A percentile compares a stretch with the other conserved stretches of the same genome.
These are phyloP conservation scores for Teratosphaeriaceae sp. DNA, from an alignment of 2,329 filamentous ascomycete species.

Conservation along the genomic window DNA sequence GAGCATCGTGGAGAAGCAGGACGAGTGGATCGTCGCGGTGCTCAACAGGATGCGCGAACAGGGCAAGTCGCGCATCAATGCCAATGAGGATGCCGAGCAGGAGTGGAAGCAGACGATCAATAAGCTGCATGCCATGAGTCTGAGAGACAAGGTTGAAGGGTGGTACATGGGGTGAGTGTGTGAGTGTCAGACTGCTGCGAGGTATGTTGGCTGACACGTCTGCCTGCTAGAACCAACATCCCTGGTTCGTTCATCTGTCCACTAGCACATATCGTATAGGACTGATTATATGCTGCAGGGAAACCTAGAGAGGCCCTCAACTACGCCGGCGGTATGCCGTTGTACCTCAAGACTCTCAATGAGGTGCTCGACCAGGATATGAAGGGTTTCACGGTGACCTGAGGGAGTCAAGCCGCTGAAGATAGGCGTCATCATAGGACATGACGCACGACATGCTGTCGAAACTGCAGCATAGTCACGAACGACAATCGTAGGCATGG, in stretches of 20 bases:
- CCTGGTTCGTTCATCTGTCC: not conserved
- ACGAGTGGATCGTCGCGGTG: conserved; percentile 39
- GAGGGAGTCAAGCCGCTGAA: too few relatives aligned
- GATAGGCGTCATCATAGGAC: too few relatives aligned
- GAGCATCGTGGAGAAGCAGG: conserved; percentile 38
- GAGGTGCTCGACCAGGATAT: conserved; percentile 27
- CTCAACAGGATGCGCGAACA: conserved; percentile 34
- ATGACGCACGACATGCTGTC: too few relatives aligned
- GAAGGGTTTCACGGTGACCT: conserved; percentile 17
- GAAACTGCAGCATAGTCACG: too few relatives aligned
- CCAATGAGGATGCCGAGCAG: conserved; percentile 35
- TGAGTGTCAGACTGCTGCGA: too few relatives aligned
- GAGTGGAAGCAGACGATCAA: conserved; percentile 35
- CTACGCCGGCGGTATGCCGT: conserved; percentile 31
- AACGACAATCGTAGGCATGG: too few relatives aligned
- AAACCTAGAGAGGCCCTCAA: conserved; percentile 30
- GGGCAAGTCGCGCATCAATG: conserved; percentile 34
- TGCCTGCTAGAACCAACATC: too few relatives aligned
- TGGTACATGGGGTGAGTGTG: conserved; percentile 38
- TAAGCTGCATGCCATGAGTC: conserved; percentile 34
- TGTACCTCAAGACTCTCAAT: conserved; percentile 33
- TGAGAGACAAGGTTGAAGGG: conserved; percentile 35
- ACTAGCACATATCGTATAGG: not conserved
- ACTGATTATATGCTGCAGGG: conserved; percentile 36
- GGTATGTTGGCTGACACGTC: conserved; percentile 2